Evolutionary conservation across 805 yeast genomes (phyloP), one percentile per base, ranked within the genome.

Genomic region (Henningerozyma blattae): DNA sequence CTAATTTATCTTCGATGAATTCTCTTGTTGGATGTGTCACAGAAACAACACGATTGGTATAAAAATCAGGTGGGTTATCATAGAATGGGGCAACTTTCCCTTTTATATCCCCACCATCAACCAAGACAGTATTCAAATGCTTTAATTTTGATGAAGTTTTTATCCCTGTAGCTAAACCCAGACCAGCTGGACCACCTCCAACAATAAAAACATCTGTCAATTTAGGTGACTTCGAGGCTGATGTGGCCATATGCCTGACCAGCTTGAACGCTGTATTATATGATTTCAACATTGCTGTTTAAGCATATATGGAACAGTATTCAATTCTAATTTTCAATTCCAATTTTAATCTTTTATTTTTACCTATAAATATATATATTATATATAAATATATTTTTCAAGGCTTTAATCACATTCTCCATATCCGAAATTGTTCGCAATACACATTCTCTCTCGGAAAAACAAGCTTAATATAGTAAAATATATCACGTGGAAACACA

Each of bases 181-280:
- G 61, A 0, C 98, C 98, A 1, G 97, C 97, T 1, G 97, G 95
- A 0, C 98, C 98, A 6, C 94, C 97, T 25, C 98, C 98, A 25
- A 91, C 81, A 34, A 91, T 81, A 6, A 84, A 77, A 15, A 91
- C 72, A 56, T 89, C 96, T 19, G 68, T 61, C 19, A 50, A 35
- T 35, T 58, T 56, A 5, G 52, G 49, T 5, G 35, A 19, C 4
- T 29, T 22, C 7, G 20, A 27, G 3, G 32, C 20, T 6, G 42
- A 26, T 5, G 44, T 42, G 3, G 50, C 48, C 26, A 47, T 28
- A 4, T 33, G 28, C 22, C 49, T 46, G 8, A 37, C 26, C 2
- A 34, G 5, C n/a, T n/a, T n/a, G n/a, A 22, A 12, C 24, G 12
- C 12, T 9, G 24, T 12, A 8, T 22, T 22, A 8, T 12, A 22